Conservation (phyloP, 306 rosid species). For the Hippophae tibetana region DNA sequence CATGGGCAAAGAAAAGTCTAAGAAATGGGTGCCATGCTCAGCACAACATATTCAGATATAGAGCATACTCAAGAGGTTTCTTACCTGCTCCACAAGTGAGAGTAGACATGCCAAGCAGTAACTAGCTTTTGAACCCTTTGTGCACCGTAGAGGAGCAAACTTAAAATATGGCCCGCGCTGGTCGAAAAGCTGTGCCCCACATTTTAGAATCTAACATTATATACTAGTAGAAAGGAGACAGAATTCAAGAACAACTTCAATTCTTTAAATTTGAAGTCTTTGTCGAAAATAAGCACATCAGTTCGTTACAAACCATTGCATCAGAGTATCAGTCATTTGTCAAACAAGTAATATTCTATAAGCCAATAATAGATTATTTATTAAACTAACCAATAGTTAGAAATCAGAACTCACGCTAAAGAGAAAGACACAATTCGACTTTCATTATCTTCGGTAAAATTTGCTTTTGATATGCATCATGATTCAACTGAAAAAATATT, state of each 20-base stretch:
- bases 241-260: background rate
- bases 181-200: conserved; percentile 48
- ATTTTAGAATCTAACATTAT: conserved; percentile 15
- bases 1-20: background rate
- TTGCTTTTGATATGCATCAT: too few species aligned
- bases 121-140: conserved; percentile 50
- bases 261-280: background rate
- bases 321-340: background rate
- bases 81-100: conserved; percentile 94
- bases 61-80: conserved; percentile 2
- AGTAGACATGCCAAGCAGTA: conserved; percentile 76
- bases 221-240: background rate
- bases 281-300: background rate
- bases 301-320: background rate
- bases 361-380: background rate
- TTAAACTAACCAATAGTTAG: too few species aligned
- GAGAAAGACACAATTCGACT: too few species aligned
- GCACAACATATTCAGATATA: background rate
- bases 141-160: conserved; percentile 36
- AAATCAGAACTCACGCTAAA: too few species aligned
- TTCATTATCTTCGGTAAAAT: too few species aligned
- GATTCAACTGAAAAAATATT: too few species aligned
- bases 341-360: background rate
- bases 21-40: background rate
- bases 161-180: conserved; percentile 43